Base-by-base conservation (phyloP, 306 rosid species). In the Biancaea sappan region DNA sequence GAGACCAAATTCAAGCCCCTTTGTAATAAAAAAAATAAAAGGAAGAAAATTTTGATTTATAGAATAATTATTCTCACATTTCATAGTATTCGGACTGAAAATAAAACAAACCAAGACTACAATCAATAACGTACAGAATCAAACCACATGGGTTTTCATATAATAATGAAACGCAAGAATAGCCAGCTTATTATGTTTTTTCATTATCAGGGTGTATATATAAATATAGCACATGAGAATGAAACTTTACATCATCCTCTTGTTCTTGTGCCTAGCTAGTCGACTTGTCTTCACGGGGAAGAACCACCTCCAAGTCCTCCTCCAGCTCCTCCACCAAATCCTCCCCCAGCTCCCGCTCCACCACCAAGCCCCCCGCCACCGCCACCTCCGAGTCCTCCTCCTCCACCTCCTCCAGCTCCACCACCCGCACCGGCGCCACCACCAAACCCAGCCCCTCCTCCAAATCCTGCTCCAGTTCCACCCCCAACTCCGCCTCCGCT, bases 261-360 rank as follows among this genome's bases (percentile, higher is more conserved):
- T 31, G 40, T 28, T 15, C 37, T 26, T 6, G 1, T 57, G n/a
- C n/a, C n/a, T n/a, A n/a, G n/a, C n/a, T n/a, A 16, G 21, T 58
- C 61, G 21, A 41, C 61, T 14, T 5, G 25, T 11, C 35, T 82
- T 89, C 81, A 90, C 7, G 90, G 92, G 22, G 84, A 57, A 62
- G 84, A 57, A 62, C 95, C 95, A 53, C 91, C 83, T 13, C 94
- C 94, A 38, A 37, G n/a, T 29, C 89, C 66, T 60, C 66, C 66
- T 16, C 66, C 66, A 2, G 75, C 67, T 29, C 84, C 89, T 0
- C 83, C 85, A 8, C 92, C 92, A 10, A 81, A 79, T 7, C 94
- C 94, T 37, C 85, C 90, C 10, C 92, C 92, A 6, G 82, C 86
- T 8, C 92, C 90, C 2, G 79, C 88, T 8, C 91, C 78, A 0